These are phyloP conservation scores for Prinsepia uniflora DNA, from an alignment of 306 rosid species.

Conservation along the genomic window DNA sequence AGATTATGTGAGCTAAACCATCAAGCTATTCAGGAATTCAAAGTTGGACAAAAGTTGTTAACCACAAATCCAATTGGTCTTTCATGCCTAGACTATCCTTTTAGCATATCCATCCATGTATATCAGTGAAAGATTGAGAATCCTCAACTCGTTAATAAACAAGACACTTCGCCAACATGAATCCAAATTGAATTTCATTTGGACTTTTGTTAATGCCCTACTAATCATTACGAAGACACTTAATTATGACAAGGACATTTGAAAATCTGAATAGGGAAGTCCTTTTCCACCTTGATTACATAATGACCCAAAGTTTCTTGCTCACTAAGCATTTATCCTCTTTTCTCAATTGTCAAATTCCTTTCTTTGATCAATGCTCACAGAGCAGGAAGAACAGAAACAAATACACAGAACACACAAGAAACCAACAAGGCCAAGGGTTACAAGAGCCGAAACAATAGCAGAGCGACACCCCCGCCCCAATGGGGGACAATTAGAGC, in stretches of 20 bases:
- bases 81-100: too few species aligned
- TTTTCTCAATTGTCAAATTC: neutral
- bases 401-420: too few species aligned
- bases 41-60: too few species aligned
- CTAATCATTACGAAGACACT: neutral
- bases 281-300: neutral
- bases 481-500: too few species aligned
- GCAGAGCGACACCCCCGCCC: too few species aligned
- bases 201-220: neutral
- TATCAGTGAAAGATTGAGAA: neutral
- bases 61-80: too few species aligned
- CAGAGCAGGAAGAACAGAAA: too few species aligned
- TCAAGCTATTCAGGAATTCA: too few species aligned
- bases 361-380: too few species aligned
- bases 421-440: too few species aligned
- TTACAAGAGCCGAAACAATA: too few species aligned
- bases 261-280: neutral
- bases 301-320: neutral
- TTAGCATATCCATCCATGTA: neutral
- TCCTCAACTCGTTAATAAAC: neutral
- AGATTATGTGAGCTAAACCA: too few species aligned
- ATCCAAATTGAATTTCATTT: neutral
- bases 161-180: neutral
- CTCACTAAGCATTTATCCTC: neutral
- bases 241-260: neutral